These are phyloP conservation scores for Coprinellus micaceus DNA, from an alignment of 768 basidiomycete species.

Conservation along the genomic window DNA sequence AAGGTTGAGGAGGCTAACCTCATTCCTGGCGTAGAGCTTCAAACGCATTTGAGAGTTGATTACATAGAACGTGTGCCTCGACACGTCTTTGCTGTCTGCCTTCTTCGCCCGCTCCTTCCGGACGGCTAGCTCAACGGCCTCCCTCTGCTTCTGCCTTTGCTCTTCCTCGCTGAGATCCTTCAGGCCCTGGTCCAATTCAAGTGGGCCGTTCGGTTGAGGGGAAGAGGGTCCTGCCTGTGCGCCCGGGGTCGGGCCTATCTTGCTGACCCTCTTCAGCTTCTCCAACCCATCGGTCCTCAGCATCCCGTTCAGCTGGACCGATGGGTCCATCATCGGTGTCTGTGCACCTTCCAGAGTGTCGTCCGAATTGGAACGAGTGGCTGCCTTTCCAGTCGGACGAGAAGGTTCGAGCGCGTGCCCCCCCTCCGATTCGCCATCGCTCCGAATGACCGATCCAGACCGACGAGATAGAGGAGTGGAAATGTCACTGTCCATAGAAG, in stretches of 20 bases:
- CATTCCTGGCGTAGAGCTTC: constrained; percentile 83
- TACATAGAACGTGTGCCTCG: constrained; percentile 93
- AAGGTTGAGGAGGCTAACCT: constrained; percentile 42
- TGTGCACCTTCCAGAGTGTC: constrained; percentile 24
- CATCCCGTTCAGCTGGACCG: constrained; percentile 54
- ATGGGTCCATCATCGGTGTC: constrained; percentile 74
- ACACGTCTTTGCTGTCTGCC: constrained; percentile 53
- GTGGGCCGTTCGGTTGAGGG: background rate
- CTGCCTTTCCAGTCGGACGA: no score
- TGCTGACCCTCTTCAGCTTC: constrained; percentile 19
- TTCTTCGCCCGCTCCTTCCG: constrained; percentile 13
- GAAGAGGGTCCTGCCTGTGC: no score
- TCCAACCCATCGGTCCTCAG: background rate
- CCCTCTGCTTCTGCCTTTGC: constrained; percentile 45
- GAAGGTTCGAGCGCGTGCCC: no score
- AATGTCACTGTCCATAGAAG: background rate
- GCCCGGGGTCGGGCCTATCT: background rate
- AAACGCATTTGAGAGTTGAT: constrained; percentile 86
- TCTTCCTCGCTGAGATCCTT: constrained; percentile 24
- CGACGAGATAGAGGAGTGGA: background rate
- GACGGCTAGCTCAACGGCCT: constrained; percentile 20
- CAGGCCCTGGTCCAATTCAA: constrained; percentile 5
- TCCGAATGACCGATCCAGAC: background rate
- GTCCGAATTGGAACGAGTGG: constrained; percentile 20
- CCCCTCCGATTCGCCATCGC: no score